These are phyloP conservation scores for Mallotus japonicus DNA, from an alignment of 441 rosid genomes.

Conservation along the genomic window DNA sequence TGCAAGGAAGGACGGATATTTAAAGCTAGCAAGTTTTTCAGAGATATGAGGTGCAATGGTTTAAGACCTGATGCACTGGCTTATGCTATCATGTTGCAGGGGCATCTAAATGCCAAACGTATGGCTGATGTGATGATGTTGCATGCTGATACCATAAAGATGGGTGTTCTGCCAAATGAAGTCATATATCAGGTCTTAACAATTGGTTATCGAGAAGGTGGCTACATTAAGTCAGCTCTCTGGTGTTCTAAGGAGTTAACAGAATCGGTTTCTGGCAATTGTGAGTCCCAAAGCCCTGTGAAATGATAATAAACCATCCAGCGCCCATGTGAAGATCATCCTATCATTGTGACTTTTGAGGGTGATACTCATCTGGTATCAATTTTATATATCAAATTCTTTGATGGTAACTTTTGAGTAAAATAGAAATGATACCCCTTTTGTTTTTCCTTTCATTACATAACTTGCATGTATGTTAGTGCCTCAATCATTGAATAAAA, in stretches of 20 bases:
- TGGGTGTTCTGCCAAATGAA: constrained; percentile 52
- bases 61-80: constrained; percentile 41
- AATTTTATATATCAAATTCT: too few relatives aligned
- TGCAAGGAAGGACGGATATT: constrained; percentile 53
- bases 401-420: too few relatives aligned
- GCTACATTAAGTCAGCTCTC: constrained; percentile 39
- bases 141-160: constrained; percentile 68
- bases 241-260: constrained; percentile 11
- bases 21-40: constrained; percentile 53
- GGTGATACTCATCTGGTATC: neutral
- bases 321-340: neutral
- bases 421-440: too few relatives aligned
- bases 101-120: constrained; percentile 46
- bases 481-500: too few relatives aligned
- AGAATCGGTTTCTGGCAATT: neutral
- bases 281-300: neutral
- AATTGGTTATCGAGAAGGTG: constrained; percentile 43
- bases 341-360: neutral
- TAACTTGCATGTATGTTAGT: too few relatives aligned
- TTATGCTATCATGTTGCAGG: constrained; percentile 38
- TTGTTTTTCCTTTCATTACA: too few relatives aligned
- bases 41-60: constrained; percentile 48
- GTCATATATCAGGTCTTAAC: constrained; percentile 32
- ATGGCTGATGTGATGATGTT: constrained; percentile 52
- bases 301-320: neutral